Conservation (phyloP, 2,329 filamentous ascomycete species). For the Harringtonia aguacate region DNA sequence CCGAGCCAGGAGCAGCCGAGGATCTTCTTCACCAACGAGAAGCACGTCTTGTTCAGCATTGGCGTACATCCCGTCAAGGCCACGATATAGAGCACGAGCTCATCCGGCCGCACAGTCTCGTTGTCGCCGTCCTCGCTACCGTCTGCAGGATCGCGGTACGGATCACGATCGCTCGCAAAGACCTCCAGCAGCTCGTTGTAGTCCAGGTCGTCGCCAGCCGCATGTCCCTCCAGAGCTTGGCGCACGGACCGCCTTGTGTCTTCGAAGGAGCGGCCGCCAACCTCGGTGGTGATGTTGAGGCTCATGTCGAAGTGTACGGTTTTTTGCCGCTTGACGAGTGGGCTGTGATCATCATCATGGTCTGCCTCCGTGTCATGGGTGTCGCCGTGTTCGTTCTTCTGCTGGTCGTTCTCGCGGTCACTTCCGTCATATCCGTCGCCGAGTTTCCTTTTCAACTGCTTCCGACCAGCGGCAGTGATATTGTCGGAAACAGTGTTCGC, state of each 20-base stretch:
- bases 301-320: slow-evolving; percentile 47
- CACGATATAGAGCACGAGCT: slow-evolving; percentile 49
- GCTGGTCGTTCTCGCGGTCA: background rate
- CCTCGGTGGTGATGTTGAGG: slow-evolving; percentile 44
- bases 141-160: slow-evolving; percentile 26
- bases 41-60: slow-evolving; percentile 48
- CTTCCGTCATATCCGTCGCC: slow-evolving; percentile 3
- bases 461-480: background rate
- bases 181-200: slow-evolving; percentile 15
- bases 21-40: slow-evolving; percentile 46
- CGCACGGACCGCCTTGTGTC: slow-evolving; percentile 45
- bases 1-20: slow-evolving; percentile 55
- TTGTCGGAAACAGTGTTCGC: background rate
- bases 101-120: slow-evolving; percentile 35
- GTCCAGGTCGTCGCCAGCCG: slow-evolving; percentile 30
- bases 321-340: slow-evolving; percentile 41
- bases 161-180: slow-evolving; percentile 39
- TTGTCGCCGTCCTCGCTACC: slow-evolving; percentile 38
- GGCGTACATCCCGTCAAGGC: slow-evolving; percentile 52
- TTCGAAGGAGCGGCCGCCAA: slow-evolving; percentile 35
- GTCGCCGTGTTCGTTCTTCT: background rate
- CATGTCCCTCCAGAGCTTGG: slow-evolving; percentile 45
- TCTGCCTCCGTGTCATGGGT: background rate
- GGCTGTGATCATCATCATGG: slow-evolving; percentile 19
- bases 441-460: slow-evolving; percentile 6